Conservation (phyloP, 345 rosid genomes). For the Eucalyptus tenuipes region DNA sequence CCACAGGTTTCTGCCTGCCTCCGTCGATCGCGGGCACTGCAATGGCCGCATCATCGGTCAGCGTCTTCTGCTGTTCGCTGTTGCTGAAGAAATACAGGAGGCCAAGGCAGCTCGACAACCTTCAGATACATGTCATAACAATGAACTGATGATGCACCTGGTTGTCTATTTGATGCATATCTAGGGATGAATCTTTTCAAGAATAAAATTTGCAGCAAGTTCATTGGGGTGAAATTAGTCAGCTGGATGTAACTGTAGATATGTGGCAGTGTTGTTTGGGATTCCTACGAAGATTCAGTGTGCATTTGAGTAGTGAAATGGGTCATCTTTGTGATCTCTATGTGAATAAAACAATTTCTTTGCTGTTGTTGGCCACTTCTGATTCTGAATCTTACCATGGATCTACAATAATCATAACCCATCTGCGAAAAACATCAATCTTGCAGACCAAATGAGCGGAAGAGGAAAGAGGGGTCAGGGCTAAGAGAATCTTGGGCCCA, state of each 20-base stretch:
- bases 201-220: background rate
- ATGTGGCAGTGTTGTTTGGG: background rate
- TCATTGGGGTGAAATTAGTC: background rate
- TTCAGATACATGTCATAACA: conserved; percentile 40
- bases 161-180: background rate
- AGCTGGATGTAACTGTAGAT: background rate
- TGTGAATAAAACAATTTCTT: background rate
- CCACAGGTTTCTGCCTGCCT: conserved; percentile 56
- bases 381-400: background rate
- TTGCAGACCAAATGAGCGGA: background rate
- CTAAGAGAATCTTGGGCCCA: background rate
- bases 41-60: conserved; percentile 89
- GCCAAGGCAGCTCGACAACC: conserved; percentile 48
- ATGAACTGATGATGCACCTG: conserved; percentile 12
- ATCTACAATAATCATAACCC: background rate
- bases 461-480: background rate
- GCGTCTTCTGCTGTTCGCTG: conserved; percentile 81
- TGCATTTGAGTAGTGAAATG: background rate
- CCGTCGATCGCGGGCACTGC: conserved; percentile 98
- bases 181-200: background rate
- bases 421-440: background rate
- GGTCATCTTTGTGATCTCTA: background rate
- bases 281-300: background rate
- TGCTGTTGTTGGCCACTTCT: background rate
- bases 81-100: conserved; percentile 60